These are phyloP conservation scores for Trypanosoma mega DNA, from an alignment of 208 protist species.

Conservation along the genomic window DNA sequence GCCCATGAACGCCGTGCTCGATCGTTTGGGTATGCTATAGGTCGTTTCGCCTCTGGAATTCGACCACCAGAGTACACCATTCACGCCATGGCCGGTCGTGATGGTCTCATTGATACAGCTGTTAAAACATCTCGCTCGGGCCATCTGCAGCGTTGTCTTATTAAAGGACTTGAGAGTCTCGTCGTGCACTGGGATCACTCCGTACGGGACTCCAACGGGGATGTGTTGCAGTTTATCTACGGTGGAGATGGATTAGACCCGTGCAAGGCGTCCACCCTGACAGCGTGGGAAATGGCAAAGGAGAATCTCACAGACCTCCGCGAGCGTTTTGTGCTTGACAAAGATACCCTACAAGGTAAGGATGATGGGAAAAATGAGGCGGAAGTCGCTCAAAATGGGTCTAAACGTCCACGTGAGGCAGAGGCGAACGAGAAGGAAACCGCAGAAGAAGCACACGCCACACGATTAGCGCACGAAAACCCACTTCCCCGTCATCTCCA, in stretches of 20 bases:
- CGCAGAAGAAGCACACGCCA: conserved; percentile 34
- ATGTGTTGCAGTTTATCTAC: conserved; percentile 97
- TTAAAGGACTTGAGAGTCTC: conserved; percentile 96
- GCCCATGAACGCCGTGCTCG: conserved; percentile 66
- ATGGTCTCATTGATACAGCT: conserved; percentile 99
- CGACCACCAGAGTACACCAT: conserved; percentile 99
- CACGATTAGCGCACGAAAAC: conserved; percentile 33
- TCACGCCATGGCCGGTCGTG: conserved; percentile 99
- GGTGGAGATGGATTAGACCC: conserved; percentile 98
- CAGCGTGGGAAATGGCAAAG: conserved; percentile 92
- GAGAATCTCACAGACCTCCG: conserved; percentile 74
- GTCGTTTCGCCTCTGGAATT: conserved; percentile 99
- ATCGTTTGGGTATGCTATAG: conserved; percentile 90
- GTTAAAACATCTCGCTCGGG: conserved; percentile 99
- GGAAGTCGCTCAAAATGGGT: conserved; percentile 9
- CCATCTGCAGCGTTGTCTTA: conserved; percentile 97
- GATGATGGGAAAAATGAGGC: background rate
- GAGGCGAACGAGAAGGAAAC: conserved; percentile 12
- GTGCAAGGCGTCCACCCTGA: conserved; percentile 91
- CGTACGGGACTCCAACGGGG: conserved; percentile 94
- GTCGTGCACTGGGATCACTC: conserved; percentile 95
- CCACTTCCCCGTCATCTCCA: conserved; percentile 54
- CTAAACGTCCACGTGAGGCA: conserved; percentile 16
- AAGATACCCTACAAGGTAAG: background rate
- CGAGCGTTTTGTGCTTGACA: conserved; percentile 58